Base-by-base conservation (phyloP, 805 yeast genomes). In the Sugiyamaella marilandica region DNA sequence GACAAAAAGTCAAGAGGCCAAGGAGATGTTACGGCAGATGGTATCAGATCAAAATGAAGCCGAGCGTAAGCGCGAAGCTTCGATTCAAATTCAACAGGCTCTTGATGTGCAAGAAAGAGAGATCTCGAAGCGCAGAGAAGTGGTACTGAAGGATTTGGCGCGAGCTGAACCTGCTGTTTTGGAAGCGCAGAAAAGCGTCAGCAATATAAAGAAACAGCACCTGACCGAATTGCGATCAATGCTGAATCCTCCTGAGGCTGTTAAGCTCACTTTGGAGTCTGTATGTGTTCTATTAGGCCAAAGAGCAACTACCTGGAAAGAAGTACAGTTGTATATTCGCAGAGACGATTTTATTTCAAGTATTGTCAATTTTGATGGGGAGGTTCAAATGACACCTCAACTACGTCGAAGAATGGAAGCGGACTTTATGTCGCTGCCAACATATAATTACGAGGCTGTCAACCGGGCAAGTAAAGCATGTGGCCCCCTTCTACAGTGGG, bases 391-490 rank as follows among this genome's bases (percentile, higher is more conserved):
- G 59, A 71, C 83, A 0, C 65, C 72, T 0, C 78, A 75, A 2
- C 59, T 84, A n/a, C 70, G 88, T 33, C 60, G 69, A 0, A 73
- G 69, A 50, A 81, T 92, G 82, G 82, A 83, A 37, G 57, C 65
- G 0, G 74, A 72, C 1, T 92, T 85, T 61, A 67, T 91, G 10
- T 71, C 83, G 0, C 72, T 82, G 50, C 78, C 82, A 0, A 84
- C 80, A 49, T 91, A 79, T 65, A 87, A 79, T 39, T 85, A 70
- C 60, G 90, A 84, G 46, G 70, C 86, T 0, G 96, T 88, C 0
- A 80, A 86, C 60, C 74, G 97, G 37, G 98, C 98, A 3, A 85
- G 95, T 67, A 89, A 87, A 63, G 97, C 97, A 0, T 89, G 97
- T 71, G 98, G 97, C 0, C 98, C 98, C 0, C 70, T 92, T 34